These are phyloP conservation scores for Ustilago curta DNA, from an alignment of 1,284 basidiomycete species.

Conservation along the genomic window DNA sequence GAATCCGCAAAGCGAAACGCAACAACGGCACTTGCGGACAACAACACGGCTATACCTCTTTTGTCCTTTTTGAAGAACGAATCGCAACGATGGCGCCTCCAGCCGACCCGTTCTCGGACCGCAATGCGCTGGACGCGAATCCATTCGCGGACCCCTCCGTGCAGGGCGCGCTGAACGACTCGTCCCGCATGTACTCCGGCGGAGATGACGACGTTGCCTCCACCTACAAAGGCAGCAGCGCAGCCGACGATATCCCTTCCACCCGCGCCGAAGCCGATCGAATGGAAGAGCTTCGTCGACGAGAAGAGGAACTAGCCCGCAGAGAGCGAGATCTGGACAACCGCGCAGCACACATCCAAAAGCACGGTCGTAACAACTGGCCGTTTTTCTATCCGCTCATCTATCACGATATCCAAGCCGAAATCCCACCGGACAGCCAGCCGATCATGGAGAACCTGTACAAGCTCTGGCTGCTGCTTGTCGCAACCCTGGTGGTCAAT, in stretches of 20 bases:
- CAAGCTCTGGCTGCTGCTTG: slow-evolving; percentile 70
- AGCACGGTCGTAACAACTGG: slow-evolving; percentile 88
- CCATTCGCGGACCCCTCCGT: slow-evolving; percentile 70
- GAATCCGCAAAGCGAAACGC: background rate
- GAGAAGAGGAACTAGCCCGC: slow-evolving; percentile 83
- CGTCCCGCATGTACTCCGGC: slow-evolving; percentile 51
- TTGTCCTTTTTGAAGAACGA: background rate
- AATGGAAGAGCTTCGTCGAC: slow-evolving; percentile 76
- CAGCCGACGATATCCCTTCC: slow-evolving; percentile 45
- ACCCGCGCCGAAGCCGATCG: slow-evolving; percentile 70
- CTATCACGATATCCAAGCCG: slow-evolving; percentile 88
- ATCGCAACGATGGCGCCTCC: slow-evolving; percentile 26
- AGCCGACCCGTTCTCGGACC: slow-evolving; percentile 61
- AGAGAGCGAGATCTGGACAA: slow-evolving; percentile 78
- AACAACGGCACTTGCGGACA: background rate
- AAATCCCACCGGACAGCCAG: slow-evolving; percentile 85
- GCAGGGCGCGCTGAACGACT: slow-evolving; percentile 60
- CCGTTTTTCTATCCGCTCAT: slow-evolving; percentile 91
- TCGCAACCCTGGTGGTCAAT: slow-evolving; percentile 85
- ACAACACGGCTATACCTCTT: background rate
- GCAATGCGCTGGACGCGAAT: slow-evolving; percentile 65
- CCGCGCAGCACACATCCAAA: slow-evolving; percentile 77
- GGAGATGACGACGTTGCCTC: slow-evolving; percentile 47
- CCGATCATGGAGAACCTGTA: slow-evolving; percentile 81
- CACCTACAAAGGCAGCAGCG: slow-evolving; percentile 34